Percentiles rank a stretch among this genome's conserved stretches.
These are phyloP conservation scores for Xylaria sp. DNA, from an alignment of 2,329 filamentous ascomycete species.

Conservation along the genomic window DNA sequence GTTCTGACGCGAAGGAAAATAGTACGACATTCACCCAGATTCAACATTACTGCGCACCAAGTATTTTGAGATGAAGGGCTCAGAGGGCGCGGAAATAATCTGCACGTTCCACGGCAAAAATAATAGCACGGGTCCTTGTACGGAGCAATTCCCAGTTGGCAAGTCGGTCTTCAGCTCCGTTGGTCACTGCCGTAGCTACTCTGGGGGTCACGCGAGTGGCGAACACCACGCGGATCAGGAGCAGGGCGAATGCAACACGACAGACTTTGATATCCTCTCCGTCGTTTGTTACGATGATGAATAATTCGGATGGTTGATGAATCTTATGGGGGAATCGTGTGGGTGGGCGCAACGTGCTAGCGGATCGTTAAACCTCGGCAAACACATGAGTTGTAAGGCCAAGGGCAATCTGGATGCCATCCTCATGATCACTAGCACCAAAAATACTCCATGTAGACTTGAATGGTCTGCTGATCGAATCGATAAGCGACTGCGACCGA, in stretches of 20 bases:
- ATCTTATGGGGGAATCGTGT: neutral
- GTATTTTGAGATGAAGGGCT: constrained; percentile 38
- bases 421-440: neutral
- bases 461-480: neutral
- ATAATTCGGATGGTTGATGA: constrained; percentile 1
- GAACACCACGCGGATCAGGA: constrained; percentile 18
- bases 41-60: constrained; percentile 26
- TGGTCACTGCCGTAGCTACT: constrained; percentile 31
- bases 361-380: neutral
- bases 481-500: neutral
- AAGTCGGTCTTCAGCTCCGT: constrained; percentile 33
- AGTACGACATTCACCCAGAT: constrained; percentile 34
- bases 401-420: neutral
- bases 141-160: constrained; percentile 33
- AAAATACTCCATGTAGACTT: neutral
- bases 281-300: constrained; percentile 36
- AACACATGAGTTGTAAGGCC: neutral
- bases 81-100: constrained; percentile 30
- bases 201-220: constrained; percentile 32
- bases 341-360: neutral
- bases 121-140: constrained; percentile 26
- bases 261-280: constrained; percentile 33
- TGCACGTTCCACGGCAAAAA: constrained; percentile 32
- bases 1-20: constrained; percentile 7
- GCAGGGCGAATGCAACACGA: constrained; percentile 34